Evolutionary conservation across 148 eudicot genomes (phyloP).

Genomic region (Hydrangea macrophylla): DNA sequence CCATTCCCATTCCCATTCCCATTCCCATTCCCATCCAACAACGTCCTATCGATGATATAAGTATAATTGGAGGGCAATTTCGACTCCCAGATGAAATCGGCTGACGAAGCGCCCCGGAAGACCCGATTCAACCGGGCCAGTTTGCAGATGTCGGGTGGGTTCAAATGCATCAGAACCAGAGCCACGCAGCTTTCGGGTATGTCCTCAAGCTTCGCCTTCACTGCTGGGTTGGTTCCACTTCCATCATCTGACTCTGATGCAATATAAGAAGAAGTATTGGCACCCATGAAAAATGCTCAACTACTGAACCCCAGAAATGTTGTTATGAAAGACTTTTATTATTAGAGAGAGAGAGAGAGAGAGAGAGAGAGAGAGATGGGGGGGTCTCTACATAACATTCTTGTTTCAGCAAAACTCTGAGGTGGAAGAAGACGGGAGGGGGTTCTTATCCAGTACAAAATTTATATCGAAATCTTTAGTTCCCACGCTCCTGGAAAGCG

Average conservation of each 20-base stretch:
- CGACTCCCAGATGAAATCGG: conserved; percentile 82
- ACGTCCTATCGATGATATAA: conserved; percentile 36
- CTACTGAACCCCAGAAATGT: not conserved
- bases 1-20: no score
- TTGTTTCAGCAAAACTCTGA: not conserved
- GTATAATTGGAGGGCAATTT: conserved; percentile 67
- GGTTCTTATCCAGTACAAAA: conserved; percentile 9
- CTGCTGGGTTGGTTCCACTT: conserved; percentile 1
- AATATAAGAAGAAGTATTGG: conserved; percentile 9
- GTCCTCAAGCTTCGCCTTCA: conserved; percentile 52
- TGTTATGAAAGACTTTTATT: not conserved
- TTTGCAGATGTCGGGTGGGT: conserved; percentile 81
- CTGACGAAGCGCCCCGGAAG: conserved; percentile 69
- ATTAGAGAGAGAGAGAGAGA: conserved; percentile 12
- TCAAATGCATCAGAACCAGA: conserved; percentile 49
- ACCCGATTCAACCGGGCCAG: conserved; percentile 66
- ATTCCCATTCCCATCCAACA: no score
- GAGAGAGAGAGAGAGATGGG: conserved; percentile 2
- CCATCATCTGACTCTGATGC: conserved; percentile 12
- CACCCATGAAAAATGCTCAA: conserved; percentile 29
- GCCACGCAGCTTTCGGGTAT: conserved; percentile 87
- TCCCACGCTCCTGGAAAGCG: not conserved
- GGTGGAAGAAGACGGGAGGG: not conserved
- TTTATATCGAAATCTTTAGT: not conserved
- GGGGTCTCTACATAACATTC: not conserved